Evolutionary conservation across 768 basidiomycete genomes (phyloP), one percentile per base, ranked within the genome.

Genomic region (Lactarius deliciosus): DNA sequence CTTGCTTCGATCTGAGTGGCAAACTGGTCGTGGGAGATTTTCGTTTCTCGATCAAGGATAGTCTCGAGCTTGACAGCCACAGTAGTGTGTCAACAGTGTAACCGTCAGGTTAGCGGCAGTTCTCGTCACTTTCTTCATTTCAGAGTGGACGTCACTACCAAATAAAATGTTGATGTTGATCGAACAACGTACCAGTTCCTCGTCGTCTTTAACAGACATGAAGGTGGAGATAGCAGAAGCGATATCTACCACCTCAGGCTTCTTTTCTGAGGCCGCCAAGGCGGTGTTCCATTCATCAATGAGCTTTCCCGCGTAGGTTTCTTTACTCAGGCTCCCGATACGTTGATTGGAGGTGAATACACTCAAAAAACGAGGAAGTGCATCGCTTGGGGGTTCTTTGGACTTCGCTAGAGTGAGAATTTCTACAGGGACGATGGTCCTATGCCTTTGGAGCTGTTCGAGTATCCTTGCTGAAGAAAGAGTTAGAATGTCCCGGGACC

Each of bases 1-100:
- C 94, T 85, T 11, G 84, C 83, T 77, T 99, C 96, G 57, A 98
- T 90, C 75, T 94, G 87, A 40, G 86, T 83, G 6, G 93, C 86
- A 50, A 98, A 85, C 72, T 86, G 82, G 70, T 95, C 93, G 73
- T 99, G 96, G 0, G 92, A 84, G 36, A 97, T 90, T 75, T 92
- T 93, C 50, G 91, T 87, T 74, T 95, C 94, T 71, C 88, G 87
- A 77, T 99, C 96, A 40, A 98, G 82, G 74, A 97, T 95, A 4
- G 86, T 85, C 76, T 96, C 93, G 71, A 98, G 82, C 76, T 91
- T 96, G 43, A 89, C 83, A 28, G 91, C 89, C 54, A 98, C 91
- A 75, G n/a, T 96, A 89, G 72, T 95, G 83, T 63, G 86, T 82
- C 68, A 98, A 84, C 16, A 98, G 80, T 0, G 94, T 94, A 20